Conservation (phyloP, 176 grass and related monocot species). For the Oryza meridionalis region DNA sequence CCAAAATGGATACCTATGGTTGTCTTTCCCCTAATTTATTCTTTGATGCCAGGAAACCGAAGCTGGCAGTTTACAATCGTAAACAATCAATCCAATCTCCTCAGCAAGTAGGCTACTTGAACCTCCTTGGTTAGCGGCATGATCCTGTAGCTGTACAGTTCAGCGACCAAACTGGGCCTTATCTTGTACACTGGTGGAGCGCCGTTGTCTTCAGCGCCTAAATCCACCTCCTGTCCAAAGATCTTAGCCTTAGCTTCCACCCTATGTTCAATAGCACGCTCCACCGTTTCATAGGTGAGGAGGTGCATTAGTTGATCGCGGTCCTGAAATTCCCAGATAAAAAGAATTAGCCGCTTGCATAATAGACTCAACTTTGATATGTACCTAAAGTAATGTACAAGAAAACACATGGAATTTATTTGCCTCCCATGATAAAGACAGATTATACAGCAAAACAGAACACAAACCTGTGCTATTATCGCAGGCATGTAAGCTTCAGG, state of each 20-base stretch:
- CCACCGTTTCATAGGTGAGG: conserved; percentile 70
- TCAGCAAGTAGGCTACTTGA: conserved; percentile 78
- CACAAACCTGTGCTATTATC: conserved; percentile 64
- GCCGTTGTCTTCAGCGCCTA: conserved; percentile 45
- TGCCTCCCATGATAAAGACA: not conserved
- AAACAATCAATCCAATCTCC: conserved; percentile 72
- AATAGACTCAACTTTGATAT: not conserved
- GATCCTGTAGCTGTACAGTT: conserved; percentile 76
- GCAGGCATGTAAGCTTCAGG: conserved; percentile 68
- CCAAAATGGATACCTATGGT: conserved; percentile 12
- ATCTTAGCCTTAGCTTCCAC: conserved; percentile 73
- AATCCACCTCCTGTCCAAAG: conserved; percentile 80
- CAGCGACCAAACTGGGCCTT: conserved; percentile 66
- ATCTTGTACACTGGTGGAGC: conserved; percentile 70
- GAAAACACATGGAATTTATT: not conserved
- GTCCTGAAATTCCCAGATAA: conserved; percentile 57
- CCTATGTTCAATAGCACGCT: conserved; percentile 60
- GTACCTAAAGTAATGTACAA: not conserved
- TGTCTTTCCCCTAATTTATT: not conserved
- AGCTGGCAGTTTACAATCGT: not conserved
- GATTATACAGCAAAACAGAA: conserved; percentile 10
- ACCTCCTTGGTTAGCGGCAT: conserved; percentile 96
- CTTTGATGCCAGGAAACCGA: conserved; percentile 17
- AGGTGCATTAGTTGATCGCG: conserved; percentile 61
- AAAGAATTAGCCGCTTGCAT: not conserved